Evolutionary conservation across 75 land plant species (phyloP).

Genomic region (Larix kaempferi): DNA sequence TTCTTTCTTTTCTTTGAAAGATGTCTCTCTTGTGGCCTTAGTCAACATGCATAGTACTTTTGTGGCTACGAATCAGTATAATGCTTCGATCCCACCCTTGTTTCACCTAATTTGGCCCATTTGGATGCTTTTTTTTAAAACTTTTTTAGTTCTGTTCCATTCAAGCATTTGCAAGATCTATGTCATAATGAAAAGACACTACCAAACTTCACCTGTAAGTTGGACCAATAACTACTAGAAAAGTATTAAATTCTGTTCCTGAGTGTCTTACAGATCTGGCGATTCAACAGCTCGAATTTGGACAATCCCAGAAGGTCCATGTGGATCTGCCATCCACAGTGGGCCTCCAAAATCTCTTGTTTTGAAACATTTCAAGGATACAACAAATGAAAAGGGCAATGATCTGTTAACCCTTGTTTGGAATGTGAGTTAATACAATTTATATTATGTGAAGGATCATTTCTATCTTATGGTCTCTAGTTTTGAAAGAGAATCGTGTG

Average conservation of each 20-base stretch:
- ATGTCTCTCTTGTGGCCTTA: no score
- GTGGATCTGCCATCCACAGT: constrained; percentile 37
- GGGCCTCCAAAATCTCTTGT: constrained; percentile 53
- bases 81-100: not conserved
- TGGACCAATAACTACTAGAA: not conserved
- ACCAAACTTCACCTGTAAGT: not conserved
- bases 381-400: constrained; percentile 90
- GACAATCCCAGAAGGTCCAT: constrained; percentile 72
- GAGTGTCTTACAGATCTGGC: constrained; percentile 65
- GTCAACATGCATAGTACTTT: no score
- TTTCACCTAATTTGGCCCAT: not conserved
- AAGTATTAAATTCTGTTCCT: not conserved
- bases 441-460: not conserved
- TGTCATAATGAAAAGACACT: not conserved
- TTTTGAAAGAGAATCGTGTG: not conserved
- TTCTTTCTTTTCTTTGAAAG: no score
- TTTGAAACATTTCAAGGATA: constrained; percentile 87
- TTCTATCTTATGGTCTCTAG: not conserved
- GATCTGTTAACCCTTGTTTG: constrained; percentile 98
- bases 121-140: not conserved
- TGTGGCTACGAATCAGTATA: no score
- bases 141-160: not conserved
- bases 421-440: constrained; percentile 71
- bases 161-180: not conserved
- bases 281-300: constrained; percentile 97